Evolutionary conservation across 2,329 filamentous ascomycete species (phyloP).

Genomic region (Apiospora koreana): DNA sequence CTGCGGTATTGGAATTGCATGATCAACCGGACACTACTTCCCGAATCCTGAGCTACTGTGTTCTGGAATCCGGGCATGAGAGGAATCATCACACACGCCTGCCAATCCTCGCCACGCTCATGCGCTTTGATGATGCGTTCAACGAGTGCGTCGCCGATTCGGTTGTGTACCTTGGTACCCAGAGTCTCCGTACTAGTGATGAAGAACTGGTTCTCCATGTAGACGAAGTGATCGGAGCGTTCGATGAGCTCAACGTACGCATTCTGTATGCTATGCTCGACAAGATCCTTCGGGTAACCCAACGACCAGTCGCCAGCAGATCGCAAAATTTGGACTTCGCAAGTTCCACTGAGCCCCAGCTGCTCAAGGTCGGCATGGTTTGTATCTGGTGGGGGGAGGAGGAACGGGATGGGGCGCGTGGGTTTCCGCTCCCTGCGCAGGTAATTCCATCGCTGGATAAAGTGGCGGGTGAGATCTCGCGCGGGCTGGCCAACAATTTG

Average conservation of each 20-base stretch:
- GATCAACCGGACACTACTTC: slow-evolving; percentile 90
- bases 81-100: slow-evolving; percentile 85
- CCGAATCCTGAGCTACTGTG: slow-evolving; percentile 90
- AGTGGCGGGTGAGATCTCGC: slow-evolving; percentile 90
- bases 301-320: slow-evolving; percentile 92
- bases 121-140: slow-evolving; percentile 86
- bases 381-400: slow-evolving; percentile 92
- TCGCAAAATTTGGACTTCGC: slow-evolving; percentile 92
- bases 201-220: slow-evolving; percentile 99
- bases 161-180: slow-evolving; percentile 84
- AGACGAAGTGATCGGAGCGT: slow-evolving; percentile 94
- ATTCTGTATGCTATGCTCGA: slow-evolving; percentile 93
- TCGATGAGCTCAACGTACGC: slow-evolving; percentile 95
- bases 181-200: slow-evolving; percentile 90
- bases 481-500: slow-evolving; percentile 96
- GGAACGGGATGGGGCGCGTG: slow-evolving; percentile 87
- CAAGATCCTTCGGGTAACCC: slow-evolving; percentile 70
- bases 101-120: slow-evolving; percentile 85
- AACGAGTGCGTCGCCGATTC: slow-evolving; percentile 91
- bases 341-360: slow-evolving; percentile 88
- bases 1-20: slow-evolving; percentile 97
- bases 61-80: slow-evolving; percentile 99
- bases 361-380: slow-evolving; percentile 82
- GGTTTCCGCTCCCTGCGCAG: slow-evolving; percentile 90
- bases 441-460: slow-evolving; percentile 98